Percentiles rank a stretch among this genome's conserved stretches.
Evolutionary conservation across 1,139 yeast genomes (phyloP).

Genomic region (Nakaseomyces uthaithaninus): DNA sequence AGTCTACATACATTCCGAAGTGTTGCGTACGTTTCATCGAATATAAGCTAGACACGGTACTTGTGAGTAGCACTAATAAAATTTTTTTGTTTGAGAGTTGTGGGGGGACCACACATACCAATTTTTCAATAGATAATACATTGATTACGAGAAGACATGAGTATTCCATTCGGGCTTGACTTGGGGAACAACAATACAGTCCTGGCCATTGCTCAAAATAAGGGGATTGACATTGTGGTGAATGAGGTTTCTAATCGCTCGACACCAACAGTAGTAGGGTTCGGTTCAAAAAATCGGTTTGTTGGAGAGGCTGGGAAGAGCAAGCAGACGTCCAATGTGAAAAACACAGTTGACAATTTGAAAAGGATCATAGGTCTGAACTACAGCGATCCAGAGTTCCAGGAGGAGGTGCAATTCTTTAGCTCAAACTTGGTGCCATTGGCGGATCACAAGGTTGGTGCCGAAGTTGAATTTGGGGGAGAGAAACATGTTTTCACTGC

Average conservation of each 20-base stretch:
- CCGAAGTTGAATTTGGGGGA: slow-evolving; percentile 78
- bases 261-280: slow-evolving; percentile 90
- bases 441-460: slow-evolving; percentile 65
- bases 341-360: slow-evolving; percentile 89
- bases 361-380: slow-evolving; percentile 83
- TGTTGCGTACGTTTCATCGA: no score
- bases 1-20: no score
- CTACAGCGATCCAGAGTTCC: slow-evolving; percentile 68
- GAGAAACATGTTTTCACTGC: slow-evolving; percentile 72
- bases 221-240: slow-evolving; percentile 96
- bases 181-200: slow-evolving; percentile 91
- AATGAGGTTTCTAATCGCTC: slow-evolving; percentile 97
- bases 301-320: slow-evolving; percentile 93
- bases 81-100: no score
- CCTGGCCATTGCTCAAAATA: slow-evolving; percentile 92
- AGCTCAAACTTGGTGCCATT: slow-evolving; percentile 61
- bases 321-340: slow-evolving; percentile 90
- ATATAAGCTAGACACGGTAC: no score
- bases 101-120: no score
- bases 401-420: slow-evolving; percentile 63
- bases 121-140: no score
- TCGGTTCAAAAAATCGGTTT: slow-evolving; percentile 78
- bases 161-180: slow-evolving; percentile 96
- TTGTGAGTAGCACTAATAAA: no score
- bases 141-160: slow-evolving; percentile 41